These are phyloP conservation scores for Colletotrichum nymphaeae DNA, from an alignment of 2,329 filamentous ascomycete species.

Conservation along the genomic window DNA sequence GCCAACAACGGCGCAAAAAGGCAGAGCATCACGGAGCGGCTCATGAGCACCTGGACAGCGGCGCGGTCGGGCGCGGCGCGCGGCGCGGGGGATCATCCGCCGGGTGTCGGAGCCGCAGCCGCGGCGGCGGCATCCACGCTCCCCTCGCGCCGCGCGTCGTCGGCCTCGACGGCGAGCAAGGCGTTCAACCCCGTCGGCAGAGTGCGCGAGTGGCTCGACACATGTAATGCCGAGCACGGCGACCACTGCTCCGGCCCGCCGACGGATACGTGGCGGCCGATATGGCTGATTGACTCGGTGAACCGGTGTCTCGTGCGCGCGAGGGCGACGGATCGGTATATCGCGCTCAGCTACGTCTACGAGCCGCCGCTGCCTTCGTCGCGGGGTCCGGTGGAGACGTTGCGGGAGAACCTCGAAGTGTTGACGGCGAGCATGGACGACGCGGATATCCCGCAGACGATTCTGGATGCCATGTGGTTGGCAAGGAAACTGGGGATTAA, in stretches of 20 bases:
- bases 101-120: no score
- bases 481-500: conserved; percentile 55
- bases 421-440: conserved; percentile 49
- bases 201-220: conserved; percentile 56
- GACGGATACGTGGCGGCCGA: conserved; percentile 49
- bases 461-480: conserved; percentile 58
- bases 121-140: conserved; percentile 12
- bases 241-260: conserved; percentile 49
- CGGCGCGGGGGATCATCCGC: no score
- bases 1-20: conserved; percentile 42
- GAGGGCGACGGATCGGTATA: conserved; percentile 52
- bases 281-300: conserved; percentile 54
- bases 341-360: conserved; percentile 60
- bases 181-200: conserved; percentile 50
- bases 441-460: conserved; percentile 52
- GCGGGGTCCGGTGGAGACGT: conserved; percentile 43
- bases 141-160: conserved; percentile 33
- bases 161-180: conserved; percentile 36
- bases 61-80: no score
- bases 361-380: conserved; percentile 42
- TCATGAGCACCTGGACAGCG: conserved; percentile 43
- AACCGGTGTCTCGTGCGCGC: conserved; percentile 52
- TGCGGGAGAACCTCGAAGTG: conserved; percentile 49
- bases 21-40: conserved; percentile 54
- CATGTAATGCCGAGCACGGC: conserved; percentile 54